phyloP scores from a whole-genome alignment of 495 filamentous ascomycete genomes.

The Durotheca rogersii region DNA sequence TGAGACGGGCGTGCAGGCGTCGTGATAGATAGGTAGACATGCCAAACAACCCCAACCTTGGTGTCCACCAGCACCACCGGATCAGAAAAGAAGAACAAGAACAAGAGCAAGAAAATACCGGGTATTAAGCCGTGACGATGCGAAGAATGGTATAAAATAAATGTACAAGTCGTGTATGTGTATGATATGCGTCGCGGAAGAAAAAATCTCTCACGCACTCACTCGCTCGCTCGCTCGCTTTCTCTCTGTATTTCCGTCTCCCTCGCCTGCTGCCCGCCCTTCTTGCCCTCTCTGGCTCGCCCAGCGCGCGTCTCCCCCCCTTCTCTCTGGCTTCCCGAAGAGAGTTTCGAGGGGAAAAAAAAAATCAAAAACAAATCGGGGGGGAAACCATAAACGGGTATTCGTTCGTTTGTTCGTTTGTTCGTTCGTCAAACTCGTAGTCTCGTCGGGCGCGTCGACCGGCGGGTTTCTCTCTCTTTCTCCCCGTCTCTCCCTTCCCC shows the following conservation, averaged over 20 bases:
- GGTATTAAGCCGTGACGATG: slow-evolving; percentile 29
- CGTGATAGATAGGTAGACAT: slow-evolving; percentile 6
- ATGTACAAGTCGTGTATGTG: slow-evolving; percentile 31
- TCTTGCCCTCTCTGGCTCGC: no score
- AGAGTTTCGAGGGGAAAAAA: slow-evolving; percentile 11
- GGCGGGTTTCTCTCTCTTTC: slow-evolving; percentile 3
- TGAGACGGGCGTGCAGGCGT: slow-evolving; percentile 5
- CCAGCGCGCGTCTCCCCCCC: no score
- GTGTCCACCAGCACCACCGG: slow-evolving; percentile 24
- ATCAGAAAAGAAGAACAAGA: no score
- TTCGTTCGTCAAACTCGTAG: slow-evolving; percentile 31
- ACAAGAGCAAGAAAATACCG: no score
- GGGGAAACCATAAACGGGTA: slow-evolving; percentile 25
- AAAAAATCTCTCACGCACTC: no score
- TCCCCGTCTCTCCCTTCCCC: not conserved
- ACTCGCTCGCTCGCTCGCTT: no score
- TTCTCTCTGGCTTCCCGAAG: slow-evolving; percentile 13
- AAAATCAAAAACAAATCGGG: no score
- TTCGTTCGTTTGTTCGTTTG: slow-evolving; percentile 16
- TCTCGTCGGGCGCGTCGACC: slow-evolving; percentile 25
- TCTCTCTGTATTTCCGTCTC: no score
- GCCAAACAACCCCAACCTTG: slow-evolving; percentile 5
- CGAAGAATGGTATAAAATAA: slow-evolving; percentile 32
- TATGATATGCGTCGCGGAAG: slow-evolving; percentile 27
- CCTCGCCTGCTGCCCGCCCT: no score